phyloP scores from a whole-genome alignment of 768 basidiomycete genomes.

The Sporobolomyces pararoseus region DNA sequence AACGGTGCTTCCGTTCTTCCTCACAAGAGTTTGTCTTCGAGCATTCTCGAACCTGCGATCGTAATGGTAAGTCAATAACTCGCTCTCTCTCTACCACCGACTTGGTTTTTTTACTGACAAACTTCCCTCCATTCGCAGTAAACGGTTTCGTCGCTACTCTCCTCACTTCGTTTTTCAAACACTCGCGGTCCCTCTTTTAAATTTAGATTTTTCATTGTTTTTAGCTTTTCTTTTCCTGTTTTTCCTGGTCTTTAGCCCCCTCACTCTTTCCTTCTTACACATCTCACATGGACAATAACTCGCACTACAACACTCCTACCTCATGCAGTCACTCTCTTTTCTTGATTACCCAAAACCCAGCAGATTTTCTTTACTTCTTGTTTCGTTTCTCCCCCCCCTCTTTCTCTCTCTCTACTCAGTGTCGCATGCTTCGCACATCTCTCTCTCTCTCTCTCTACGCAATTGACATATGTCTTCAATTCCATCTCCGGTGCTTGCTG shows the following conservation, averaged over 20 bases:
- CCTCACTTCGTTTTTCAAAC: not conserved
- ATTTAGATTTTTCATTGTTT: not conserved
- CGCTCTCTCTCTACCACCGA: not conserved
- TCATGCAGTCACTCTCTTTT: too few species aligned
- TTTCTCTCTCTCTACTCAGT: too few species aligned
- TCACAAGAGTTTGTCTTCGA: conserved; percentile 42
- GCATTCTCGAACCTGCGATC: conserved; percentile 46
- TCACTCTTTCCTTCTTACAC: too few species aligned
- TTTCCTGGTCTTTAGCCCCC: not conserved
- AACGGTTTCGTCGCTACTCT: not conserved
- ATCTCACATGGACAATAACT: not conserved
- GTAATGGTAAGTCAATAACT: conserved; percentile 44
- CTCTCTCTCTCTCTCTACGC: not conserved
- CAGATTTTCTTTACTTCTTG: too few species aligned
- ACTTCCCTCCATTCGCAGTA: not conserved
- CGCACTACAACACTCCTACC: not conserved
- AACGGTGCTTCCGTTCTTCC: conserved; percentile 29
- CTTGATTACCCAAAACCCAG: too few species aligned
- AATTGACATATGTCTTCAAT: not conserved
- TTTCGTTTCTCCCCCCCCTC: too few species aligned
- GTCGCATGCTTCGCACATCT: too few species aligned
- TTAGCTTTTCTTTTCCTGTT: not conserved
- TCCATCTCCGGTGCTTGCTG: not conserved
- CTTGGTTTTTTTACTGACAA: not conserved
- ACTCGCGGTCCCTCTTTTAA: not conserved